Evolutionary conservation across 2,329 filamentous ascomycete genomes (phyloP), one percentile per base, ranked within the genome.

Genomic region (Aureobasidium sp.): DNA sequence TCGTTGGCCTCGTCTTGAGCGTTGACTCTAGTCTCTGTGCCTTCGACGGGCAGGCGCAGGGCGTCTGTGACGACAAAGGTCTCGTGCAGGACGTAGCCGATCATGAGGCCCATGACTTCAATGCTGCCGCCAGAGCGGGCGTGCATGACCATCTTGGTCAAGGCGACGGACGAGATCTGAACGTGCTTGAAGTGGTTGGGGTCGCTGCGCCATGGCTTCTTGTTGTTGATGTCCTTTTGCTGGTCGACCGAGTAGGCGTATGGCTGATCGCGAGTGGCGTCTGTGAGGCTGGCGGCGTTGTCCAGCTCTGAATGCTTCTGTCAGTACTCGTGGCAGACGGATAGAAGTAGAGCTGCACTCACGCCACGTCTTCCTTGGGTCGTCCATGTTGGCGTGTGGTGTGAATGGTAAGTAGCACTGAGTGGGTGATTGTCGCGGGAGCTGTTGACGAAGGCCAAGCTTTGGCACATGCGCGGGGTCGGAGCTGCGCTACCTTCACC

Each of bases 71-170:
- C 88, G 67, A 99, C 85, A 70, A 99, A 90, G 1, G 89, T 86
- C 70, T 95, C 87, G 45, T 87, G 86, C 67, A 90, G 84, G 55
- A 96, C 88, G 75, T 96, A 96, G 65, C 94, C 94, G 72, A 96
- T 89, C 94, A 99, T 99, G 69, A 99, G 76, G 62, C 94, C 94
- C 94, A 99, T 99, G 70, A 99, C 84, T 79, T 99, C 94, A 67
- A 97, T 83, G 31, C 85, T 86, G 62, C 94, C 93, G 67, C 94
- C 94, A 0, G 91, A 92, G n/a, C 94, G 89, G 11, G 94, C 94
- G 74, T 99, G 94, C 90, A 97, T 97, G 66, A 95, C 91, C 94
- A 99, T 99, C 79, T 99, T 99, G 68, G 97, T 84, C 63, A 99
- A 84, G 5, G 94, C 94, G 14, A 96, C 87, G 63, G 94, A 91